These are phyloP conservation scores for Fusarium sp. DNA, from an alignment of 2,329 filamentous ascomycete genomes.

Conservation along the genomic window DNA sequence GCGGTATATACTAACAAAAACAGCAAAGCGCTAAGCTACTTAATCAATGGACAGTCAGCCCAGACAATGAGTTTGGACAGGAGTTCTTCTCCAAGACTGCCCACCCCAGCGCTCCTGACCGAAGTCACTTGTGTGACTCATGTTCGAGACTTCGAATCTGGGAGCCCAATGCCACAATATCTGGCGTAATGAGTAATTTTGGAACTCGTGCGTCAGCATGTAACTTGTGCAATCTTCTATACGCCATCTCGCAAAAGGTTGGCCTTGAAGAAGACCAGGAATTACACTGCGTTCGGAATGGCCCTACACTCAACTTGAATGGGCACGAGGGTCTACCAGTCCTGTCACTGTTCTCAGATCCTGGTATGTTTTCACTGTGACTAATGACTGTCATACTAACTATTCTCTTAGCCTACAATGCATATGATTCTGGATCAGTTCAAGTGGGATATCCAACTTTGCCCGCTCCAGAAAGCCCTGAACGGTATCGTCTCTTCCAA, in stretches of 20 bases:
- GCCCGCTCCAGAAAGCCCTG: background rate
- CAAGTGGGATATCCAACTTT: background rate
- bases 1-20: background rate
- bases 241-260: background rate
- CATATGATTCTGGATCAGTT: background rate
- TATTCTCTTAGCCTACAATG: fast-evolving
- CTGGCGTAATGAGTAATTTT: background rate
- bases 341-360: background rate
- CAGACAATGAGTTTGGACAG: background rate
- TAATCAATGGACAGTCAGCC: background rate
- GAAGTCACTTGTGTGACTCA: background rate
- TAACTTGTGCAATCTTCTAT: background rate
- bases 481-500: background rate
- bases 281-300: background rate
- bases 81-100: background rate
- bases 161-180: background rate
- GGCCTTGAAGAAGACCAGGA: background rate
- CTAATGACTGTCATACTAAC: background rate
- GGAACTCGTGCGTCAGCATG: background rate
- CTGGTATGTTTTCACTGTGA: background rate
- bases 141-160: background rate
- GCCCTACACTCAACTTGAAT: background rate
- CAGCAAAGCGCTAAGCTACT: background rate
- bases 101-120: too few relatives aligned
- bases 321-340: background rate